These are phyloP conservation scores for Hypoxylon sp. DNA, from an alignment of 2,329 filamentous ascomycete genomes.

Conservation along the genomic window DNA sequence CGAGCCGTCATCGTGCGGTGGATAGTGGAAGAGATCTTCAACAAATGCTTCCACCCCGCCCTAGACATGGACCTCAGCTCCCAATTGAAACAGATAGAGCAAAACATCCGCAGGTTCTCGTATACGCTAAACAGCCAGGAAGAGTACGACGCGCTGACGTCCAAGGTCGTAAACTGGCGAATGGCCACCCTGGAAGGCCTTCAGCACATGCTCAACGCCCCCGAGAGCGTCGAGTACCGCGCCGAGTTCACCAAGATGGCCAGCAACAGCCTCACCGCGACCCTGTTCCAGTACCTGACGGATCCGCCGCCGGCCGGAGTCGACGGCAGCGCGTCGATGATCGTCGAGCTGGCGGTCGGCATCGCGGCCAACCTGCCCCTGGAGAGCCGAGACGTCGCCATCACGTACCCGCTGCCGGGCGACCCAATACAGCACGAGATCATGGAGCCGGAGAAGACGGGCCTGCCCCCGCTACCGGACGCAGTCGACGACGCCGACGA, in stretches of 20 bases:
- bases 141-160: conserved; percentile 87
- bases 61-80: conserved; percentile 81
- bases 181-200: conserved; percentile 95
- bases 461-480: conserved; percentile 69
- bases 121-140: conserved; percentile 81
- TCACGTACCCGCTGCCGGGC: conserved; percentile 86
- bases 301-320: conserved; percentile 83
- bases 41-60: conserved; percentile 91
- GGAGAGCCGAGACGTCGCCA: conserved; percentile 89
- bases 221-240: conserved; percentile 74
- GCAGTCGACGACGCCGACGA: conserved; percentile 54
- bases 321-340: conserved; percentile 90
- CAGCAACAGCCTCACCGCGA: conserved; percentile 74
- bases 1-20: conserved; percentile 89
- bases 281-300: conserved; percentile 78
- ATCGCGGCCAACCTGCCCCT: conserved; percentile 88
- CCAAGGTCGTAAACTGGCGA: conserved; percentile 92
- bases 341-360: conserved; percentile 88
- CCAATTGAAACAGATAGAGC: conserved; percentile 86
- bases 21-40: conserved; percentile 91
- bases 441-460: conserved; percentile 88
- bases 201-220: conserved; percentile 73
- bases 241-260: conserved; percentile 76
- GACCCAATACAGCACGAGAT: conserved; percentile 74
- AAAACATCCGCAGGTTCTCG: conserved; percentile 83